Evolutionary conservation across 2,329 filamentous ascomycete species (phyloP).

Genomic region (Didymella keratinophila): DNA sequence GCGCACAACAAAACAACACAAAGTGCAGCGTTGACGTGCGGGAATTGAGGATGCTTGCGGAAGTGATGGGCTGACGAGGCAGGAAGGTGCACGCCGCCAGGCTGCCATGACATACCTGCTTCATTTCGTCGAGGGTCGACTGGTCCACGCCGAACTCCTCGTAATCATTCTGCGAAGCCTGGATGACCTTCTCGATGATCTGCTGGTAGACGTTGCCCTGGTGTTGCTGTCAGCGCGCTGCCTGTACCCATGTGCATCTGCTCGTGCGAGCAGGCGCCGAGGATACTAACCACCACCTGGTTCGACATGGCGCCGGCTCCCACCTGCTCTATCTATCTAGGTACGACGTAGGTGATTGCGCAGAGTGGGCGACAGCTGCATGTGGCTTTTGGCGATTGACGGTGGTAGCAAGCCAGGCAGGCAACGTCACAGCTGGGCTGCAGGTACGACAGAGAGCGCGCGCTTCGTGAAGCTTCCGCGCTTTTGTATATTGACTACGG

Average conservation of each 20-base stretch:
- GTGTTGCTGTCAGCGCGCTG: conserved; percentile 42
- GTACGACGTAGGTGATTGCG: conserved; percentile 22
- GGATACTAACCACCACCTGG: conserved; percentile 49
- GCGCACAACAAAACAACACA: conserved; percentile 12
- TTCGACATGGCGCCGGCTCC: conserved; percentile 46
- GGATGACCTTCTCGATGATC: conserved; percentile 78
- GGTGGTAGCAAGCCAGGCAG: conserved; percentile 30
- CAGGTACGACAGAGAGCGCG: conserved; percentile 32
- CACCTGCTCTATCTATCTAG: conserved; percentile 31
- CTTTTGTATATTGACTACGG: conserved; percentile 33
- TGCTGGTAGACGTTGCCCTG: conserved; percentile 83
- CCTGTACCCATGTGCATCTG: conserved; percentile 25
- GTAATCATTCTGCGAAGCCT: conserved; percentile 84
- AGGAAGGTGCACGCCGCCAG: conserved; percentile 28
- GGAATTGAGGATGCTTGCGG: conserved; percentile 15
- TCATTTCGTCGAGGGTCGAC: conserved; percentile 83
- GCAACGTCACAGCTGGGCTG: conserved; percentile 42
- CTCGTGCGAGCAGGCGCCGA: conserved; percentile 27
- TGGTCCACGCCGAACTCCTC: conserved; percentile 95
- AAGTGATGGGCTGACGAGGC: conserved; percentile 21
- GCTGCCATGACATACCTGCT: conserved; percentile 71
- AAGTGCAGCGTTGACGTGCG: neutral
- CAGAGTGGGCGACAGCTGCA: conserved; percentile 33
- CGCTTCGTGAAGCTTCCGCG: conserved; percentile 38
- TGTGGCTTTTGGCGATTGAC: conserved; percentile 29